Evolutionary conservation across 1,284 basidiomycete genomes (phyloP).

Genomic region (Austroboletus niveus): DNA sequence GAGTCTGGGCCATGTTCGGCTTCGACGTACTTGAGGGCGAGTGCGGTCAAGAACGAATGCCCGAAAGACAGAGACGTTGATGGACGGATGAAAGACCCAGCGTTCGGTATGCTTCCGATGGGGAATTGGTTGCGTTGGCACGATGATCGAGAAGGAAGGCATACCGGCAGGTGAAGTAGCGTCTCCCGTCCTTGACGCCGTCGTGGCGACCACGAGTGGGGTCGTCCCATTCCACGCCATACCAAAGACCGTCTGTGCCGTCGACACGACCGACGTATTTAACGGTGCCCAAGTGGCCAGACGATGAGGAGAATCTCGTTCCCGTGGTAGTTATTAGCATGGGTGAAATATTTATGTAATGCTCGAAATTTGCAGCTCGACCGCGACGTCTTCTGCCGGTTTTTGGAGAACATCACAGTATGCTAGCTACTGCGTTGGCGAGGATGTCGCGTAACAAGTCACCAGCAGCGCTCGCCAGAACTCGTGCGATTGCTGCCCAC

Average conservation of each 20-base stretch:
- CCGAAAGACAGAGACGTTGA: constrained; percentile 60
- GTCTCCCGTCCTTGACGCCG: constrained; percentile 73
- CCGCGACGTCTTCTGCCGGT: too few relatives aligned
- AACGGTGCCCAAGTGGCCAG: constrained; percentile 63
- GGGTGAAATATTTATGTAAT: constrained; percentile 16
- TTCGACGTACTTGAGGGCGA: constrained; percentile 77
- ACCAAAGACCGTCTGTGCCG: constrained; percentile 72
- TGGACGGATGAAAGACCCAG: constrained; percentile 77
- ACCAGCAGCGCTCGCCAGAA: constrained; percentile 44
- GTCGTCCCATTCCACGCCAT: constrained; percentile 96
- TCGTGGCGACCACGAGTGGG: constrained; percentile 81
- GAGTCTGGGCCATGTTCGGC: constrained; percentile 46
- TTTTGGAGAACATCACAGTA: constrained; percentile 17
- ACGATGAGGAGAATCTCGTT: constrained; percentile 47
- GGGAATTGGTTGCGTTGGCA: constrained; percentile 9
- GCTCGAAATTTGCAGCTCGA: background rate
- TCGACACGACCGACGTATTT: constrained; percentile 69
- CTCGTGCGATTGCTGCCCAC: constrained; percentile 57
- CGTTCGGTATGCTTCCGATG: constrained; percentile 43
- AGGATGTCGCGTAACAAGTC: constrained; percentile 34
- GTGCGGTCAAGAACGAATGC: constrained; percentile 70
- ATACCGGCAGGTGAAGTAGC: constrained; percentile 81
- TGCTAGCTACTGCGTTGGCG: constrained; percentile 29
- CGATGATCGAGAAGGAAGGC: constrained; percentile 22
- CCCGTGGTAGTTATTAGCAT: constrained; percentile 37